Base-by-base conservation (phyloP, 2,329 filamentous ascomycete genomes). In the Zymoseptoria pseudotritici region DNA sequence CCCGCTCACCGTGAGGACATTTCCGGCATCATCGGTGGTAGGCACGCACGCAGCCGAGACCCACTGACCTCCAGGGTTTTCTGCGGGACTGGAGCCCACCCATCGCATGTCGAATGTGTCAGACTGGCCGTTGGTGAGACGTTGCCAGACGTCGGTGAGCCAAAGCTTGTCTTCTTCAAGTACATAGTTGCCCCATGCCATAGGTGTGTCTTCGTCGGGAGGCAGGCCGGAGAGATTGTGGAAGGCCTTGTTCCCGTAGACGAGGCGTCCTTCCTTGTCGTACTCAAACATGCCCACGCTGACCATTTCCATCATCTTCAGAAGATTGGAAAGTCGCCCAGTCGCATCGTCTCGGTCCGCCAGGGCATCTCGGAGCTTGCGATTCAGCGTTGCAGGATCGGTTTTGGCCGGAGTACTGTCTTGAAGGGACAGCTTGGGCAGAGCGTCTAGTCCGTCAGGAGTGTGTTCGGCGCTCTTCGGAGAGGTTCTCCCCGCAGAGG, bases 61-160 rank as follows among this genome's bases (percentile, higher is more conserved):
- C 67, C 67, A 68, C 26, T 63, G 60, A 4, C 66, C 67, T 20
- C 63, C 58, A 1, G 50, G 29, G 13, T 63, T 58, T 10, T 65
- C 58, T 19, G 42, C 19, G 2, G 61, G 49, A n/a, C 54, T 62
- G 3, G 60, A 36, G 19, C 24, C 51, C 17, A 59, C 65, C 56
- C 58, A 68, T 53, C 64, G 57, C 65, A 67, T 66, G 13, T 66
- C 64, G 52, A 67, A 67, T 4, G 62, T 65, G 7, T 51, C 31
- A 3, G 62, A 49, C 10, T 53, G 57, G 9, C 67, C 67, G 7
- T 58, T 10, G 10, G 51, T 56, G 22, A 63, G 55, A 4, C 21
- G 21, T 26, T 54, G 49, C 63, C 65, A 69, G 19, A 61, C 55
- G 11, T 55, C 53, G 20, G 58, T 42, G 8, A 62, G 36, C 55